Evolutionary conservation across 345 rosid genomes (phyloP).

Genomic region (Punica granatum): DNA sequence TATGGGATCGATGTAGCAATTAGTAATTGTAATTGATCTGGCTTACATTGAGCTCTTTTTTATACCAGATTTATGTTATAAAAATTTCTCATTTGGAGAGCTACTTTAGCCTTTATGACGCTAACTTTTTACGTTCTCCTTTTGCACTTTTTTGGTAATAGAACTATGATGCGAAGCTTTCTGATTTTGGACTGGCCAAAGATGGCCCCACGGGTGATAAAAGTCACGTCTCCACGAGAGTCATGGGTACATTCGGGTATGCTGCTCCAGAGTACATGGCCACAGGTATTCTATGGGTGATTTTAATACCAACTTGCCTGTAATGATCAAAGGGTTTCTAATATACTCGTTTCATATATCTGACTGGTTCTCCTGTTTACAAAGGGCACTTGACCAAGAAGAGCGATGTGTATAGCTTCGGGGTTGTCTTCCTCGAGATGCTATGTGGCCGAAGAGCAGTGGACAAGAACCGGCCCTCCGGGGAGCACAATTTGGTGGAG

Average conservation of each 20-base stretch:
- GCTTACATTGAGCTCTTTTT: too few species aligned
- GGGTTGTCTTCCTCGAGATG: conserved; percentile 90
- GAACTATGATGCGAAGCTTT: conserved; percentile 39
- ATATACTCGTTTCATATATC: background rate
- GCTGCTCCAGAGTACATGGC: conserved; percentile 49
- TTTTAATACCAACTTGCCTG: too few species aligned
- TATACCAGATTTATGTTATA: background rate
- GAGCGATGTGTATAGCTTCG: conserved; percentile 89
- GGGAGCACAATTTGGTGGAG: conserved; percentile 75
- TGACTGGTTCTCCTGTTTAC: background rate
- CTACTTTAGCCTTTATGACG: background rate
- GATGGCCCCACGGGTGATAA: conserved; percentile 44
- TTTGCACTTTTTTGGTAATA: conserved; percentile 3
- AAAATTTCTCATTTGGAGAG: background rate
- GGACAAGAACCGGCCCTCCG: conserved; percentile 71
- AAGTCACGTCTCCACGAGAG: conserved; percentile 41
- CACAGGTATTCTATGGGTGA: conserved; percentile 37
- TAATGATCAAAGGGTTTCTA: too few species aligned
- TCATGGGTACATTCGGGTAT: conserved; percentile 45
- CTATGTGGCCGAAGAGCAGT: conserved; percentile 68
- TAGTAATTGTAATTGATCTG: background rate
- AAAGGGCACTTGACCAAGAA: conserved; percentile 68
- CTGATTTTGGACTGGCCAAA: conserved; percentile 49
- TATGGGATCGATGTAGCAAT: background rate
- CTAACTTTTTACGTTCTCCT: background rate